Evolutionary conservation across 768 basidiomycete genomes (phyloP), one percentile per base, ranked within the genome.

Genomic region (Mycena epipterygia): DNA sequence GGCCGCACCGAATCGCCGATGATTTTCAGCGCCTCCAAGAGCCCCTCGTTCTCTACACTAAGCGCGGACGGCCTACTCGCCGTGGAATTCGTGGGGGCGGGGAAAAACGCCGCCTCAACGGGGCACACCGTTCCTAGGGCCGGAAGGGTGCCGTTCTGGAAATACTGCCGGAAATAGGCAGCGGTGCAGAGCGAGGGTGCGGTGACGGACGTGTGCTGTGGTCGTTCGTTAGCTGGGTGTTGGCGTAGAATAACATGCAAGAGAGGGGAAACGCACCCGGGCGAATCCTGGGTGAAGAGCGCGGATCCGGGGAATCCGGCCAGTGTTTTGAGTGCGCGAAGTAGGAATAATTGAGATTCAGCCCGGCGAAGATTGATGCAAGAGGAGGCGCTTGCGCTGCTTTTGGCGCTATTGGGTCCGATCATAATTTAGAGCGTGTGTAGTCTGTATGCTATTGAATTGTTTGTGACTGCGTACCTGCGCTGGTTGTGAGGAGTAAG

Each of bases 261-360:
- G 25, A 17, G 21, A 49, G 14, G 41, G 21, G 37, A 16, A 62
- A 55, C 19, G 9, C 60, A 57, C 23, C 73, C 70, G 21, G 68
- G 57, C 16, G 66, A 64, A 14, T 68, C 44, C 30, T 72, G 67
- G 0, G 46, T 53, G 13, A 74, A 56, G 30, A 69, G 41, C 3
- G 49, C 67, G 12, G 73, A 64, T 21, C 71, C 64, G n/a, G 44
- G 48, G 48, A 71, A 69, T 4, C 46, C 46, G 23, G 23, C 46
- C 6, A 48, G 46, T 12, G 46, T 48, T 48, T 48, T 48, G 11
- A 48, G 46, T 12, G 46, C 44, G n/a, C 44, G 44, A 46, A 23
- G 16, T 41, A 41, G 19, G 19, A 41, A 11, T 41, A 17, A n/a
- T 44, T 44, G 4, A 44, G 39, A n/a, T 44, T 44, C 21, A 44